A percentile compares a stretch with the other conserved stretches of the same genome.
phyloP scores from a whole-genome alignment of 2,329 filamentous ascomycete species.

The Monosporascus sp. region DNA sequence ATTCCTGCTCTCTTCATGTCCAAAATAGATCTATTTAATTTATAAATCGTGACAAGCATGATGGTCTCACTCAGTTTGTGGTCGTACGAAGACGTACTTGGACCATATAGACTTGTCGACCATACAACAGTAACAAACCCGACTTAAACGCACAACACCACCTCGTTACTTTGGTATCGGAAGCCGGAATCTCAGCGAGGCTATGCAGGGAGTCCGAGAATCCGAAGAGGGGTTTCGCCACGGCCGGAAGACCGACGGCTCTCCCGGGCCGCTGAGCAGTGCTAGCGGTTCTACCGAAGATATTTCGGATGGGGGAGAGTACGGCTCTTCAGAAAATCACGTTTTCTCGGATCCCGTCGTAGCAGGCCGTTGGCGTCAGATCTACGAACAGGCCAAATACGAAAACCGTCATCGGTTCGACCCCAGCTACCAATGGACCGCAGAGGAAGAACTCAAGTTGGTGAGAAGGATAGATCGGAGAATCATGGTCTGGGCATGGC shows the following conservation, averaged over 20 bases:
- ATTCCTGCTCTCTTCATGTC: neutral
- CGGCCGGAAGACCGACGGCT: neutral
- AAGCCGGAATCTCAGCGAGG: neutral
- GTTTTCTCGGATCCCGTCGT: constrained; percentile 45
- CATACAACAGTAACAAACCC: too few species aligned
- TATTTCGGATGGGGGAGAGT: constrained; percentile 10
- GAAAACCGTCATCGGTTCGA: constrained; percentile 56
- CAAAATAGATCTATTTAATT: neutral
- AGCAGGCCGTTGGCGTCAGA: constrained; percentile 45
- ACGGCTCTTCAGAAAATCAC: constrained; percentile 31
- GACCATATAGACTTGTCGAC: too few species aligned
- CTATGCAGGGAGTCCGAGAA: neutral
- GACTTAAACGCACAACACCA: too few species aligned
- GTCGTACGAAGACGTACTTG: too few species aligned
- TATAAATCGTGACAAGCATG: too few species aligned
- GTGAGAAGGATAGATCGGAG: constrained; percentile 41
- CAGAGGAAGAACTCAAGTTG: constrained; percentile 49
- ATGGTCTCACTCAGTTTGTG: too few species aligned
- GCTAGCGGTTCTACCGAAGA: constrained; percentile 4
- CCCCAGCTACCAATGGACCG: constrained; percentile 49
- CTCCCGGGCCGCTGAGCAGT: neutral
- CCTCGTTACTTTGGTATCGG: neutral
- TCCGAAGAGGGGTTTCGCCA: neutral
- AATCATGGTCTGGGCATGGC: constrained; percentile 26
- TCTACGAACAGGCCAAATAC: constrained; percentile 51